Conservation (phyloP, 768 basidiomycete genomes). For the Amanita exitialis region DNA sequence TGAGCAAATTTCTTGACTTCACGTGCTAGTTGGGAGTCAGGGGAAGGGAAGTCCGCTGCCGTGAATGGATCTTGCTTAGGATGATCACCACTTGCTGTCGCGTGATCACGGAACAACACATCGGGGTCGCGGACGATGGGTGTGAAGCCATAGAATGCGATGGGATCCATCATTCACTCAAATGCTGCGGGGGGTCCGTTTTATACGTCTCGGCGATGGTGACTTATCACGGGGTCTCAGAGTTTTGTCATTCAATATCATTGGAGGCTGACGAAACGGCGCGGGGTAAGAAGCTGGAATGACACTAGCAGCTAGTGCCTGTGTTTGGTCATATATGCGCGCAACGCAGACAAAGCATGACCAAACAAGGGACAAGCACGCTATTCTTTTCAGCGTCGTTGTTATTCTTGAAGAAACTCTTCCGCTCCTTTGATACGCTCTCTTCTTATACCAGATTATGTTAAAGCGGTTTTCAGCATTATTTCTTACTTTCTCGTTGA, state of each 20-base stretch:
- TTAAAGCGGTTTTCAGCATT: slow-evolving; percentile 45
- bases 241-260: too few species aligned
- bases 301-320: too few species aligned
- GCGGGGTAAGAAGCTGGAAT: too few species aligned
- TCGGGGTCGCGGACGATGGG: slow-evolving; percentile 39
- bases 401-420: slow-evolving; percentile 24
- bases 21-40: slow-evolving; percentile 27
- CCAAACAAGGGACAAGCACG: neutral
- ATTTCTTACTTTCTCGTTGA: slow-evolving; percentile 40
- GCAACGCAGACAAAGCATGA: neutral
- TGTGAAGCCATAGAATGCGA: slow-evolving; percentile 35
- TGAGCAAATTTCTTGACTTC: slow-evolving; percentile 30
- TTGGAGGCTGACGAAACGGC: too few species aligned
- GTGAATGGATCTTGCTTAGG: slow-evolving; percentile 31
- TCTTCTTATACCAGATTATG: slow-evolving; percentile 20
- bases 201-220: too few species aligned
- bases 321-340: too few species aligned
- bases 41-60: slow-evolving; percentile 30
- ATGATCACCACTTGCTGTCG: slow-evolving; percentile 28
- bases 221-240: too few species aligned
- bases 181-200: too few species aligned
- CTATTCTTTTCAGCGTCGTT: neutral
- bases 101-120: slow-evolving; percentile 34
- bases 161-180: slow-evolving; percentile 5
- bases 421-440: slow-evolving; percentile 32